Evolutionary conservation across 2,329 filamentous ascomycete genomes (phyloP), one percentile per base, ranked within the genome.

Genomic region (Westerdykella ornata): DNA sequence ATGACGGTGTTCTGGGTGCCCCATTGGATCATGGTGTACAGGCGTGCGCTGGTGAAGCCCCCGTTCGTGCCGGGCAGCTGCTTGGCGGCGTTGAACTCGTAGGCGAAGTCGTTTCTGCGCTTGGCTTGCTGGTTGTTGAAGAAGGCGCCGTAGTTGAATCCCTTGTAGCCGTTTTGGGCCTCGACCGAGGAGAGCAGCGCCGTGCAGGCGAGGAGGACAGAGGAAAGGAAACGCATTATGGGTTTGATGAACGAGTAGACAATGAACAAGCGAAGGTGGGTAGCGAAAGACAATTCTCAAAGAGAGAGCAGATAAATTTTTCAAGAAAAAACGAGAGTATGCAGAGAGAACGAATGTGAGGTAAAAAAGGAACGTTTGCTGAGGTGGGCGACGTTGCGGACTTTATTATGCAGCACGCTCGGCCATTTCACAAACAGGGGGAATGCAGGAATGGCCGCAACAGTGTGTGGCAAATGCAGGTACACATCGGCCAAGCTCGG

Each of bases 21-120:
- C 18, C 68, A 76, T 74, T 88, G 84, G 37, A 84, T 73, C 75
- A 80, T 86, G 52, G 84, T 87, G 68, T 84, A 88, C n/a, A 88
- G 72, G 45, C 84, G 80, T 33, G 81, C 83, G 45, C 77, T 81
- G 54, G 70, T 84, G 71, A 84, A 87, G 51, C 58, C 55, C 35
- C 78, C 78, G 16, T 72, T 68, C 40, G 82, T 80, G 34, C 81
- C 82, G 16, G 73, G 70, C 13, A 89, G 78, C 38, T 69, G 70
- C 52, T 80, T 74, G 19, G 84, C 82, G 3, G 74, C 70, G 49
- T 73, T 77, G 74, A 87, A 87, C 67, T 85, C 78, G 55, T 74
- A 69, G 70, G 85, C 78, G 66, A 84, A 89, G 60, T 85, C 81
- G 11, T 72, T 54, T 56, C 84, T 75, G 39, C 56, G 53, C 69